Evolutionary conservation across 768 basidiomycete species (phyloP).

Genomic region (Mycena epipterygia): DNA sequence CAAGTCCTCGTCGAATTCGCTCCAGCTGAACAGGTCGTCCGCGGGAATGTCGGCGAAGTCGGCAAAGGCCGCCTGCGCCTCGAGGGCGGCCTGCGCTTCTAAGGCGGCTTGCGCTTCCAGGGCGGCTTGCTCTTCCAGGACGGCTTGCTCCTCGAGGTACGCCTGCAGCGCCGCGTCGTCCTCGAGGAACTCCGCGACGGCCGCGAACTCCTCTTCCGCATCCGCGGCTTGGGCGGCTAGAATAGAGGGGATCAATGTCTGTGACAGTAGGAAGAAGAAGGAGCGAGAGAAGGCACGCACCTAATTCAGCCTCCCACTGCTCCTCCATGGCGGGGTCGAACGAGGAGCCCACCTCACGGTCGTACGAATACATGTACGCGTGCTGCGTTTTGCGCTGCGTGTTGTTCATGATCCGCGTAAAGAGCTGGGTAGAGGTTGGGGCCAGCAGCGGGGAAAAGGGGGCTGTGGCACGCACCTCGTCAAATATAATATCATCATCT

Average conservation of each 20-base stretch:
- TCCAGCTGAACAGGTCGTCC: slow-evolving; percentile 31
- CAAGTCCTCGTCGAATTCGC: slow-evolving; percentile 10
- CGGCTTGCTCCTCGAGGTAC: slow-evolving; percentile 28
- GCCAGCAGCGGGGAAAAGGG: background rate
- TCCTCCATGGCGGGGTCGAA: slow-evolving; percentile 24
- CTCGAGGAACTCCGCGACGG: background rate
- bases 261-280: background rate
- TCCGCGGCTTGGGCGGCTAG: background rate
- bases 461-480: slow-evolving; percentile 28
- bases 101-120: no score
- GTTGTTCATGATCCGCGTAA: slow-evolving; percentile 30
- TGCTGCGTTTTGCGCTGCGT: slow-evolving; percentile 26
- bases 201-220: background rate
- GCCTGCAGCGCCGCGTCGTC: slow-evolving; percentile 22
- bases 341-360: slow-evolving; percentile 33
- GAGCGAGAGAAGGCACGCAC: background rate
- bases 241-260: background rate
- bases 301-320: slow-evolving; percentile 30
- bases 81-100: slow-evolving; percentile 24
- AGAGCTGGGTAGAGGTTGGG: slow-evolving; percentile 11
- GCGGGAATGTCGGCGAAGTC: slow-evolving; percentile 33
- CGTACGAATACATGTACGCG: slow-evolving; percentile 35
- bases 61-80: slow-evolving; percentile 29
- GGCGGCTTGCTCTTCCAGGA: no score
- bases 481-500: slow-evolving; percentile 6